Evolutionary conservation across 2,329 filamentous ascomycete species (phyloP), one percentile per base, ranked within the genome.

Genomic region (Sarocladium brachiariae): DNA sequence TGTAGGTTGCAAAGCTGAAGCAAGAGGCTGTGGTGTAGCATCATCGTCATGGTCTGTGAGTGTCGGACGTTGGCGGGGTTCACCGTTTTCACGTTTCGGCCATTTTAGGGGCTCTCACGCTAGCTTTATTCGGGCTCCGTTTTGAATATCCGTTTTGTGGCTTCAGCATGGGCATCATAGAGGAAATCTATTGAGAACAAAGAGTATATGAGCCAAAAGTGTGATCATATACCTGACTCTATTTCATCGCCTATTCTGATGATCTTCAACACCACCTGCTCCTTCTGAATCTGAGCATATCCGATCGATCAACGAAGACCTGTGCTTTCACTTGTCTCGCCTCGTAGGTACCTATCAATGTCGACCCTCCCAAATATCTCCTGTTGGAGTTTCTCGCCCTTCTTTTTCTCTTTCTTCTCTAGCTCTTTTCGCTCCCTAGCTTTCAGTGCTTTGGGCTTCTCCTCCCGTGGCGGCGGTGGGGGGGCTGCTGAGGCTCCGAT

Each of bases 301-400:
- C n/a, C n/a, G n/a, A 18, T n/a, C 16, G 14, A 33, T 3, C n/a
- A 13, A 18, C 46, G 46, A 11, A 49, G 33, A 2, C 46, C 46
- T n/a, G 49, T 50, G 16, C 61, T 59, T 4, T 50, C 55, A 34
- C 63, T 61, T 52, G 21, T 37, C 30, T 62, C 55, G 2, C 66
- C 65, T 43, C 83, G 78, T 16, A 95, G 67, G 63, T 95, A 93
- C 61, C 76, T 81, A 59, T 90, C 81, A 50, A 95, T 71, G 56
- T 92, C 86, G n/a, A 86, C 78, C 56, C 80, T 83, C 18, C 80
- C 77, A 66, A 87, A 92, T 55, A 96, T 86, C 68, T 87, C 75
- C 57, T 81, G 74, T 56, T 83, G 76, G 53, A 96, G 64, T 59
- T 70, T 81, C 53, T 87, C 79, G 16, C 76, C 74, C 54, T 74